Base-by-base conservation (phyloP, 345 rosid species). In the Stellera chamaejasme region DNA sequence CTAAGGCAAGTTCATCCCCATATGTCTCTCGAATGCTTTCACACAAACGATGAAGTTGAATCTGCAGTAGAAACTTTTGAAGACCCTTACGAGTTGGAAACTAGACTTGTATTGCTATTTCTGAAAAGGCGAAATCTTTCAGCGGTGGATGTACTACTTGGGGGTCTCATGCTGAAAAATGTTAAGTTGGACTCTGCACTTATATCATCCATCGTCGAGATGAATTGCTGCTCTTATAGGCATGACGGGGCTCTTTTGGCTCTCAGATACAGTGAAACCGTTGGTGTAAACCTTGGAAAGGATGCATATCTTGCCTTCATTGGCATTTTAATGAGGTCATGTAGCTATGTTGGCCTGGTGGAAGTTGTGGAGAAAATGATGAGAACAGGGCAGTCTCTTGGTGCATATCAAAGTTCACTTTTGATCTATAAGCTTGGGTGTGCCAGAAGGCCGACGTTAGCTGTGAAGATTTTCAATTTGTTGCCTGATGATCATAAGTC, bases 1-100 rank as follows among this genome's bases (percentile, higher is more conserved):
- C 75, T 91, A 50, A 53, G 80, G 70, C 70, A 83, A 75, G 87
- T 83, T 55, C 80, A 83, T 76, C 89, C 78, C 13, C 96, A 87
- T 74, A 74, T 81, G 45, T 74, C 69, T 15, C 50, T 48, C 26
- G 79, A 84, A 61, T 61, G 54, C 39, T 19, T 51, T 11, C 26
- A 50, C 36, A 51, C 60, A 28, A 62, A 43, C 5, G 77, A 64
- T 51, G 59, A 46, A 0, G 48, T 54, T 32, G 73, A 67, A 32
- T 43, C 12, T 44, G 26, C 19, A 13, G 42, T 48, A 50, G 26
- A 55, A 50, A 56, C 56, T 65, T 59, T 52, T 13, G 58, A 65
- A 61, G 69, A 55, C 68, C 61, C 72, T 63, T 68, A 39, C n/a
- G 56, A 43, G 15, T 13, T 55, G n/a, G 85, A 85, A 58, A 64